Base-by-base conservation (phyloP, 1,284 basidiomycete genomes). In the Phaffia rhodozyma region DNA sequence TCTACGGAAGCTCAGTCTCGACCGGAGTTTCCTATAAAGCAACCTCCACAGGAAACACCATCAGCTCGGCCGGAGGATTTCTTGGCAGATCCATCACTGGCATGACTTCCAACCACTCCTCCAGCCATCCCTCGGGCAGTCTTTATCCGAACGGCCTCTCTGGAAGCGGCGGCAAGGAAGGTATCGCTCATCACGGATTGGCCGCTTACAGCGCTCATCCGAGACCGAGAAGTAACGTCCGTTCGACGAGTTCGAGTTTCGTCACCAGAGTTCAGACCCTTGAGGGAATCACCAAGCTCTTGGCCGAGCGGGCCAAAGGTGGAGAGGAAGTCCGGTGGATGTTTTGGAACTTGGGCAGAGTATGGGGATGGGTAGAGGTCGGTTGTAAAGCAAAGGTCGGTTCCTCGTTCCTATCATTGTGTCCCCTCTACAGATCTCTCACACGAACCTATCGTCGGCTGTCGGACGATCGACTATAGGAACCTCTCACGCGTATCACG, bases 161-260 rank as follows among this genome's bases (percentile, higher is more conserved):
- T 78, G 7, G 70, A 76, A 69, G 71, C 43, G 69, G 73, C 9
- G 78, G 80, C 48, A 86, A 85, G 78, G 85, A 84, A 76, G 86
- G 86, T 70, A 70, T 78, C 11, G 73, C 76, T 43, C 38, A 5
- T 34, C 18, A 48, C 23, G 21, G 20, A 20, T 48, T 23, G 9
- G 30, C 27, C 16, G 55, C 56, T 30, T 53, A 56, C 25, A 43
- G 52, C 27, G 38, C 56, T 3, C 62, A 58, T 27, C 79, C 84
- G 9, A 80, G 87, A 50, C 90, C 91, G 25, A 92, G 89, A 74
- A 88, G 89, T 69, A 92, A 86, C 71, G 84, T 94, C 71, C 82
- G 86, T 62, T 89, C 88, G 0, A 90, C 89, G 0, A 89, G 86
- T 25, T 92, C 89, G 38, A 88, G 86, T 2, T 94, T 96, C 75